Evolutionary conservation across 2,329 filamentous ascomycete genomes (phyloP).

Genomic region (Beauveria sp.): DNA sequence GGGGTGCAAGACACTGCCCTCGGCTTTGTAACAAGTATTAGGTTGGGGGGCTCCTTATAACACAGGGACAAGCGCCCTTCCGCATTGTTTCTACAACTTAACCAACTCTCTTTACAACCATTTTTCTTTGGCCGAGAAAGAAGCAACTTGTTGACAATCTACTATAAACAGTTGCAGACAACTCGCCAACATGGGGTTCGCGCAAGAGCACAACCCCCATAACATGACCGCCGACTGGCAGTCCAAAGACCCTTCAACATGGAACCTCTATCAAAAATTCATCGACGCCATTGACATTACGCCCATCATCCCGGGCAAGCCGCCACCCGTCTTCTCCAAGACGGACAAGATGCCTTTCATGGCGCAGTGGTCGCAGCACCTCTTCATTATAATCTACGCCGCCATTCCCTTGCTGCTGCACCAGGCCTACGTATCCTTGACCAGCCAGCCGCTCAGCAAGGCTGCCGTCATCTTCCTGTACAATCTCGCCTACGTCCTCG

Average conservation of each 20-base stretch:
- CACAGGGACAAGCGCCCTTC: background rate
- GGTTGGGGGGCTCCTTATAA: background rate
- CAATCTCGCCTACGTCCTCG: conserved; percentile 22
- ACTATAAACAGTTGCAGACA: background rate
- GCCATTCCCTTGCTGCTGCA: conserved; percentile 20
- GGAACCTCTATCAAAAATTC: conserved; percentile 16
- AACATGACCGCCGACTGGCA: conserved; percentile 20
- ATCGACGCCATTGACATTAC: conserved; percentile 15
- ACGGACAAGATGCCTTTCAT: conserved; percentile 25
- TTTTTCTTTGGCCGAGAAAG: background rate
- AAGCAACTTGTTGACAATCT: background rate
- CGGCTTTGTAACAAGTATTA: background rate
- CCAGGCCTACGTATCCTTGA: conserved; percentile 13
- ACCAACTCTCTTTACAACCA: background rate
- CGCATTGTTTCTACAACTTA: background rate
- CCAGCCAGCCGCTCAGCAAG: conserved; percentile 12
- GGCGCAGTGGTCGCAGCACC: conserved; percentile 21
- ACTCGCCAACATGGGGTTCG: conserved; percentile 9
- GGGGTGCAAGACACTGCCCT: background rate
- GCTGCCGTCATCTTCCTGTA: conserved; percentile 19
- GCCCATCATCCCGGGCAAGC: conserved; percentile 13
- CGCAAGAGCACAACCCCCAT: conserved; percentile 13
- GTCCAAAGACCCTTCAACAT: conserved; percentile 13
- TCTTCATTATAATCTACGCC: conserved; percentile 26
- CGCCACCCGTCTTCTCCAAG: conserved; percentile 24